Percentiles rank a stretch among this genome's conserved stretches.
Conservation (phyloP, 768 basidiomycete genomes). For the Pleurotus tuoliensis region DNA sequence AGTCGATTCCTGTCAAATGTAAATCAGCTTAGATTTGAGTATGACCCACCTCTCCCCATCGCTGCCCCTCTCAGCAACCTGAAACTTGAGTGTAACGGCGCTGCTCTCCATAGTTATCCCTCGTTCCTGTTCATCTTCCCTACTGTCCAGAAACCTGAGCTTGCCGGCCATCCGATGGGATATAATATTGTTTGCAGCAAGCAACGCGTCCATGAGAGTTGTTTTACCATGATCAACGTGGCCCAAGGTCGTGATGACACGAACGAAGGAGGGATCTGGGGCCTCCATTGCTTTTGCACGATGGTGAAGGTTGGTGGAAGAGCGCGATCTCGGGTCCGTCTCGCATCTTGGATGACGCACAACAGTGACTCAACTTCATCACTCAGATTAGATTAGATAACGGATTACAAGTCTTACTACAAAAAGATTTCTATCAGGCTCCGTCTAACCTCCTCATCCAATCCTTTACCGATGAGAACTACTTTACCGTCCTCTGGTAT, state of each 20-base stretch:
- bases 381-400: too few relatives aligned
- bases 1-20: conserved; percentile 28
- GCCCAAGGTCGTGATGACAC: conserved; percentile 82
- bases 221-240: conserved; percentile 98
- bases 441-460: conserved; percentile 50
- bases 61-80: conserved; percentile 56
- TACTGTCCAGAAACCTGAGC: conserved; percentile 89
- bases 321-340: too few relatives aligned
- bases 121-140: conserved; percentile 95
- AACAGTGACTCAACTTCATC: background rate
- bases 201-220: conserved; percentile 89
- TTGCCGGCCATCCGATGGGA: conserved; percentile 93
- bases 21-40: conserved; percentile 8
- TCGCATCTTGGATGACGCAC: too few relatives aligned
- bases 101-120: conserved; percentile 99
- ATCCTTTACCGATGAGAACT: conserved; percentile 83
- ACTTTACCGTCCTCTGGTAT: conserved; percentile 70
- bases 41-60: conserved; percentile 52
- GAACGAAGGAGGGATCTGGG: conserved; percentile 47
- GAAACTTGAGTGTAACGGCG: conserved; percentile 87
- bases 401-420: background rate
- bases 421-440: conserved; percentile 39
- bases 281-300: conserved; percentile 21
- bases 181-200: conserved; percentile 98
- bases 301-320: conserved; percentile 4